Percentiles rank a stretch among this genome's conserved stretches.
Evolutionary conservation across 768 basidiomycete species (phyloP).

Genomic region (Pleurotus cornucopiae): DNA sequence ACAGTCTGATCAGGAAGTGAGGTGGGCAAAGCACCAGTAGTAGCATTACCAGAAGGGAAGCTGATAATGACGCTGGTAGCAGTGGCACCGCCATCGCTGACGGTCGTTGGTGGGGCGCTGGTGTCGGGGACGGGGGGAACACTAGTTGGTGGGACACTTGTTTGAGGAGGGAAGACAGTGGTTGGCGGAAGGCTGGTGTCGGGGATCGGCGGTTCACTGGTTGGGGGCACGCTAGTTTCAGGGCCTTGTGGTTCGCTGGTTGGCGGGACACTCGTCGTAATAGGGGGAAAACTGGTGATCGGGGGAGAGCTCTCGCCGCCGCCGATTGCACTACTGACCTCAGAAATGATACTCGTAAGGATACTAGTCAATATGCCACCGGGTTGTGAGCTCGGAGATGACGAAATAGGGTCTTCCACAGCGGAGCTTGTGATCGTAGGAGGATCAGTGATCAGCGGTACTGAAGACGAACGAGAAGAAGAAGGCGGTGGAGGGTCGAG

Average conservation of each 20-base stretch:
- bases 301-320: background rate
- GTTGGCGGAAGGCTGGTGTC: background rate
- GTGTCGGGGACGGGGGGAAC: background rate
- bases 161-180: background rate
- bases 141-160: constrained; percentile 3
- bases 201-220: background rate
- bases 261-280: constrained; percentile 5
- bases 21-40: constrained; percentile 6
- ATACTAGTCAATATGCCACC: background rate
- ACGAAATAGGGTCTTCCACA: background rate
- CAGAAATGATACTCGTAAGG: constrained; percentile 9
- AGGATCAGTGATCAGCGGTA: background rate
- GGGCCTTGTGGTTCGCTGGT: background rate
- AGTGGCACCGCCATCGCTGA: background rate
- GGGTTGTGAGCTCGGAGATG: background rate
- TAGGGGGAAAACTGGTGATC: background rate
- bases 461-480: background rate
- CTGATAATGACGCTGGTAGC: background rate
- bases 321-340: constrained; percentile 9
- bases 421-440: background rate
- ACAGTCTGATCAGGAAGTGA: background rate
- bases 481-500: background rate
- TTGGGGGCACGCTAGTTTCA: background rate
- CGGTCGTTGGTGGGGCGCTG: background rate
- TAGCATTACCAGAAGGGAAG: constrained; percentile 7